phyloP scores from a whole-genome alignment of 139 green algal genomes.

The Chlorella vulgaris region DNA sequence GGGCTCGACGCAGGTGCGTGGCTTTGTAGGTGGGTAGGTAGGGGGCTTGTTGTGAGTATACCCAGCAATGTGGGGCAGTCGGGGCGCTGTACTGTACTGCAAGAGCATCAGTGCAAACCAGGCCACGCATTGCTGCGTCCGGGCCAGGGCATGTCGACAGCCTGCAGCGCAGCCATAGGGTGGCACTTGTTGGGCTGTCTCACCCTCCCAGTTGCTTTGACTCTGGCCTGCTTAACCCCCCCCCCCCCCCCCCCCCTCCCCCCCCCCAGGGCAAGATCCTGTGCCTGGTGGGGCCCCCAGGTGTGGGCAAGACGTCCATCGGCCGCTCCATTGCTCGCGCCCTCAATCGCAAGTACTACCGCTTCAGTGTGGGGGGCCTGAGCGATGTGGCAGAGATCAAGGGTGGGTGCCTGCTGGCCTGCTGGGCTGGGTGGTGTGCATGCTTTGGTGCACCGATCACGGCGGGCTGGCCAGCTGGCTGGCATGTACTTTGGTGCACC shows the following conservation, averaged over 20 bases:
- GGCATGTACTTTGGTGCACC: too few species aligned
- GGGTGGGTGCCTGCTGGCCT: slow-evolving; percentile 46
- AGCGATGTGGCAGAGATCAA: slow-evolving; percentile 98
- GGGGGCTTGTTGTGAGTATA: not conserved
- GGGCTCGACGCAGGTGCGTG: slow-evolving; percentile 58
- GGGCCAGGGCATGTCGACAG: too few species aligned
- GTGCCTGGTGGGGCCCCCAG: slow-evolving; percentile 92
- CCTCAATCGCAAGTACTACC: slow-evolving; percentile 88
- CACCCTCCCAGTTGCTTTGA: too few species aligned
- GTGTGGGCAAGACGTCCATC: slow-evolving; percentile 95
- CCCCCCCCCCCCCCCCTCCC: not conserved
- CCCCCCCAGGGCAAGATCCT: slow-evolving; percentile 93
- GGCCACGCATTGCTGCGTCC: too few species aligned
- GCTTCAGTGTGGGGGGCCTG: slow-evolving; percentile 93
- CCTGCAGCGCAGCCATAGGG: too few species aligned
- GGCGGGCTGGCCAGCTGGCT: not conserved
- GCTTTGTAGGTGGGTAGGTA: not conserved
- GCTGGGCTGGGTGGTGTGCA: not conserved
- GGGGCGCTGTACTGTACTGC: too few species aligned
- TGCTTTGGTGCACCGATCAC: not conserved
- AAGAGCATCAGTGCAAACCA: too few species aligned
- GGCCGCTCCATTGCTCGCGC: slow-evolving; percentile 85
- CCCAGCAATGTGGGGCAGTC: too few species aligned
- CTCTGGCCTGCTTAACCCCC: not conserved
- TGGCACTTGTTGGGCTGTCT: too few species aligned